Conservation (phyloP, 306 rosid species). For the Medicago ruthenica region DNA sequence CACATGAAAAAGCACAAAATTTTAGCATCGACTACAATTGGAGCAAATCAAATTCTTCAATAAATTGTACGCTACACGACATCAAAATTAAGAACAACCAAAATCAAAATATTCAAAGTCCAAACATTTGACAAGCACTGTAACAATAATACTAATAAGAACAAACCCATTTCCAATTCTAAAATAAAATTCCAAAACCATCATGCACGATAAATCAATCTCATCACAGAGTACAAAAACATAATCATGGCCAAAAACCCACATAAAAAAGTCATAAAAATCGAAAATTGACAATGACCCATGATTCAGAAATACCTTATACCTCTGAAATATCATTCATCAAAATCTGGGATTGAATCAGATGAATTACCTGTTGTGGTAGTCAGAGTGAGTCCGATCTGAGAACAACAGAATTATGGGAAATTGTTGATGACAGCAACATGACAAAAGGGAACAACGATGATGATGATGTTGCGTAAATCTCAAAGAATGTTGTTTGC, state of each 20-base stretch:
- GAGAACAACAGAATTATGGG: constrained; percentile 38
- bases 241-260: constrained; percentile 20
- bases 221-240: background rate
- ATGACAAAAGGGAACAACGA: constrained; percentile 29
- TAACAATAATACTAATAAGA: background rate
- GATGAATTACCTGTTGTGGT: constrained; percentile 42
- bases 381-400: constrained; percentile 50
- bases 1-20: background rate
- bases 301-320: constrained; percentile 17
- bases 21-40: constrained; percentile 23
- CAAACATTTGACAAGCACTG: constrained; percentile 17
- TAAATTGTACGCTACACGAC: constrained; percentile 7
- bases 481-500: constrained; percentile 45
- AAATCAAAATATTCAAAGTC: constrained; percentile 27
- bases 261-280: constrained; percentile 36
- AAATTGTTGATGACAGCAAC: constrained; percentile 32
- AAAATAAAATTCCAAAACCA: constrained; percentile 16
- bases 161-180: constrained; percentile 22
- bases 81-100: constrained; percentile 31
- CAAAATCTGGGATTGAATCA: constrained; percentile 36
- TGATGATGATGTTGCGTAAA: constrained; percentile 48
- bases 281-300: constrained; percentile 40
- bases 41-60: constrained; percentile 25
- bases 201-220: constrained; percentile 14
- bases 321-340: constrained; percentile 12